Base-by-base conservation (phyloP, 768 basidiomycete species). In the Daedaleopsis nitida region DNA sequence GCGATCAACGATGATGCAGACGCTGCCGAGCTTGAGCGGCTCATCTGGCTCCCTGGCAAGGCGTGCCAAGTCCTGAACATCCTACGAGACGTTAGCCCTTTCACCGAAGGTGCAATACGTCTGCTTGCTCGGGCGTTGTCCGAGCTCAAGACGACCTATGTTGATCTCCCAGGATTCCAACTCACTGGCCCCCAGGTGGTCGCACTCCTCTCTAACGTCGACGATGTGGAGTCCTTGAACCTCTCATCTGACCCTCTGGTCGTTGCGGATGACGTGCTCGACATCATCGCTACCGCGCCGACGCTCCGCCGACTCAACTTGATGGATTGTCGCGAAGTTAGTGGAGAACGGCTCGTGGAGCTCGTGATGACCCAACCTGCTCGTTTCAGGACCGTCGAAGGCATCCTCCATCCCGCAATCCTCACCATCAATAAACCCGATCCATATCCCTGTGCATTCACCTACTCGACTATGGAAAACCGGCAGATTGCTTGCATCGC, bases 21-120 rank as follows among this genome's bases (percentile, higher is more conserved):
- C 39, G 69, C 60, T 0, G 58, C 57, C 5, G 69, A 60, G 10
- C 47, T 76, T 16, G 74, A 74, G 51, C 62, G 65, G 3, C 43
- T 77, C 32, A 23, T 74, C 27, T 71, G 69, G 73, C 59, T 72
- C 35, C 73, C 75, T 5, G 72, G 66, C 0, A 77, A 73, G 63
- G 67, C 69, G 0, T 24, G 52, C 4, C 55, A 51, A 10, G 66
- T 76, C 14, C 52, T 62, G 49, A 24, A 58, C 0, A 43, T 67
- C 21, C 63, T 77, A 2, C 69, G 60, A 19, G 56, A 13, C 57
- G 59, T 24, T 47, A 56, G 14, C 67, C 73, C 1, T 69, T 75
- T 56, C 71, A n/a, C 74, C 9, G 72, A 74, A 23, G 39, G 57
- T 19, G 74, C 61, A 4, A 2, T 75, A 10, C 21, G 65, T 0